Base-by-base conservation (phyloP, 2,329 filamentous ascomycete species). In the Penicillium sp. region DNA sequence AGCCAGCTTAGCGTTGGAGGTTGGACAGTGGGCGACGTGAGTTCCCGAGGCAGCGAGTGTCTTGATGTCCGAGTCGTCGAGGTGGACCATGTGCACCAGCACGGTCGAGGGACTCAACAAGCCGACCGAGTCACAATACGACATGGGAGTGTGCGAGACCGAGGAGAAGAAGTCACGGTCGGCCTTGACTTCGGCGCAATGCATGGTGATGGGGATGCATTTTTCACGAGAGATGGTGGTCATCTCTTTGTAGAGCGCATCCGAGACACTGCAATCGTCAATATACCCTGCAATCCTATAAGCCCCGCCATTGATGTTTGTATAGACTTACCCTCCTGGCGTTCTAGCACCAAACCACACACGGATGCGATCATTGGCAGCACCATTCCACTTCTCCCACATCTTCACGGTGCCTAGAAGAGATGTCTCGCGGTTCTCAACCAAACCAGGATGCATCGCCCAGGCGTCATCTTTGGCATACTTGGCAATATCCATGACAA, bases 51-150 rank as follows among this genome's bases (percentile, higher is more conserved):
- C 65, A 4, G 68, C 65, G 28, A 82, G 67, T 1, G 78, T 69
- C 6, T 73, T 65, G 42, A 81, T 71, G 59, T 82, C 81, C 1
- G 66, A 70, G 45, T 74, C 75, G 61, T 83, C 79, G 4, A 83
- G 71, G 63, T 84, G 80, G 1, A 82, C 80, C 81, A 83, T 83
- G 65, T 84, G 82, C 1, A 79, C 82, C 1, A 84, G 75, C 0
- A 84, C 81, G 0, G 79, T 83, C 15, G 74, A 72, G 0, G 72
- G 72, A 11, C 76, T 76, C 5, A 76, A 71, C n/a, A 80, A 66
- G 15, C 74, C 73, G 0, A 72, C 70, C 1, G 65, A 69, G 12
- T 66, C 59, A 52, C 70, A 73, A 73, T 78, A 83, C 10, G 78
- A 74, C 73, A 80, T 78, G 3, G 81, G 81, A 0, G 75, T 78